Conservation (phyloP, 495 filamentous ascomycete genomes). For the Achaetomiella virescens region DNA sequence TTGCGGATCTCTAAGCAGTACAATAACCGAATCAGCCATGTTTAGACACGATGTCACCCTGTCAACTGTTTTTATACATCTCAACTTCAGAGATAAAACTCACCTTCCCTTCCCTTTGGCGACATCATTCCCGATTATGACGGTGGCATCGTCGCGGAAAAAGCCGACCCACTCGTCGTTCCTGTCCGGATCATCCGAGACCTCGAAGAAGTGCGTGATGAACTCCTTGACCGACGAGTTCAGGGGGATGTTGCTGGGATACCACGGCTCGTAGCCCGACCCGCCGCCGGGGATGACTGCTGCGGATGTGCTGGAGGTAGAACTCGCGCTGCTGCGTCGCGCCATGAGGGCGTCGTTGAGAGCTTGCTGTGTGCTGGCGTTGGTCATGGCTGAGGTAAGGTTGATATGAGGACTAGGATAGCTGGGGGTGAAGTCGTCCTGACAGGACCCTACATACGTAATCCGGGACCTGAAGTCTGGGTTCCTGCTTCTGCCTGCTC, state of each 20-base stretch:
- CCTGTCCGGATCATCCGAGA: slow-evolving; percentile 30
- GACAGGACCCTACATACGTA: too few relatives aligned
- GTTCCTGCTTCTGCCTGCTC: background rate
- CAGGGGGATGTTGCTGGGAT: slow-evolving; percentile 22
- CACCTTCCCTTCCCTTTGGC: slow-evolving; percentile 31
- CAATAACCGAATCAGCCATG: background rate
- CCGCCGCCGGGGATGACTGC: background rate
- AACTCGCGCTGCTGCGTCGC: background rate
- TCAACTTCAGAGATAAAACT: background rate
- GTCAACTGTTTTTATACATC: background rate
- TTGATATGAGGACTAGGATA: background rate
- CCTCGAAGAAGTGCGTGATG: slow-evolving; percentile 32
- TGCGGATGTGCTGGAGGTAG: background rate
- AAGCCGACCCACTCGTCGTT: slow-evolving; percentile 36
- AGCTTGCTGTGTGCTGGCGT: background rate
- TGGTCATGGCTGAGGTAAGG: background rate
- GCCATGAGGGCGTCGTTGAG: background rate
- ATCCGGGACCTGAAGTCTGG: background rate
- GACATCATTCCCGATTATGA: slow-evolving; percentile 29
- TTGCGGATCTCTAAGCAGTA: slow-evolving; percentile 16
- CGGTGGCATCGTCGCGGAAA: slow-evolving; percentile 29
- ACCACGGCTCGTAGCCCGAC: slow-evolving; percentile 22
- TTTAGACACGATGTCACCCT: too few relatives aligned
- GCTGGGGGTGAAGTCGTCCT: too few relatives aligned
- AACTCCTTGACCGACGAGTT: slow-evolving; percentile 26